Evolutionary conservation across 169 alveolate genomes (phyloP).

Genomic region (Eimeria acervulina): DNA sequence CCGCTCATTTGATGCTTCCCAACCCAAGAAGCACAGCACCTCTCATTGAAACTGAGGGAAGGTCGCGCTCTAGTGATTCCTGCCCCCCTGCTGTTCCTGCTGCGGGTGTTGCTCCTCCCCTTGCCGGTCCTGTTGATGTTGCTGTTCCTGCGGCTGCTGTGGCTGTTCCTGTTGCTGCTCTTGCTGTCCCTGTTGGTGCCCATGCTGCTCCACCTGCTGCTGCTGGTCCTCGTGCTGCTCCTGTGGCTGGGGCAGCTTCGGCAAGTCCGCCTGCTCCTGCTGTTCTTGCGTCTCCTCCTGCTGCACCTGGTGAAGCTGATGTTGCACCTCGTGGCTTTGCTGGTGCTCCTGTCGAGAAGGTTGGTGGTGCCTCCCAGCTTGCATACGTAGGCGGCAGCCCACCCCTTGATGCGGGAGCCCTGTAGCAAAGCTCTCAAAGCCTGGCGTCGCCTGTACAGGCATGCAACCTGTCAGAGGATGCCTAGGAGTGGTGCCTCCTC

Average conservation of each 20-base stretch:
- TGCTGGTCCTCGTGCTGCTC: background rate
- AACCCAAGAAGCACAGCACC: too few species aligned
- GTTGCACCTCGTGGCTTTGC: background rate
- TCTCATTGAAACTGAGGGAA: too few species aligned
- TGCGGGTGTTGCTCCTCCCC: background rate
- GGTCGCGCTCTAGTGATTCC: too few species aligned
- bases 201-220: background rate
- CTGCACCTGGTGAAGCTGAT: background rate
- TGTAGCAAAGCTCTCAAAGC: background rate
- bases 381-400: constrained; percentile 43
- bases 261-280: background rate
- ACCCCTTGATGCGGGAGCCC: background rate
- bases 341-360: background rate
- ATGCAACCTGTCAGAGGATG: background rate
- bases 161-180: background rate
- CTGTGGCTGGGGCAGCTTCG: background rate
- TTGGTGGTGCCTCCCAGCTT: background rate
- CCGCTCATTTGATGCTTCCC: too few species aligned
- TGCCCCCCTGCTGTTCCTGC: background rate
- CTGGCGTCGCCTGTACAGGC: constrained; percentile 37
- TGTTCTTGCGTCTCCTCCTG: background rate
- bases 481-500: background rate
- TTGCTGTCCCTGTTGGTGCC: background rate
- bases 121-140: background rate
- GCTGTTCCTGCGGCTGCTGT: background rate